Conservation (phyloP, 106 monocot genomes). For the Dendrobium huoshanense region DNA sequence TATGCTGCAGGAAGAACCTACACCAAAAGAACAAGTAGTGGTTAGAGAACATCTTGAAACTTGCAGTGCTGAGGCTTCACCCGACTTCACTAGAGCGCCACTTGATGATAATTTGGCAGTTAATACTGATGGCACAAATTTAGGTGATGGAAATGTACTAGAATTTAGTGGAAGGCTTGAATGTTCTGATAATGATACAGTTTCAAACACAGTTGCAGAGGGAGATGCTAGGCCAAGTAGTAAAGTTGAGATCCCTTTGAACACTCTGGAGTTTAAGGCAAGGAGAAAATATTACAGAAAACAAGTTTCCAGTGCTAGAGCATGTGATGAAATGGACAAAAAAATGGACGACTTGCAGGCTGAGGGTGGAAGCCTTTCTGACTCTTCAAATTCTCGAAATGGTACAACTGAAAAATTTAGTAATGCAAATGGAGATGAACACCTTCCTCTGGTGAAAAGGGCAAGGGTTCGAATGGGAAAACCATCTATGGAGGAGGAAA, state of each 20-base stretch:
- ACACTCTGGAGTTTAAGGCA: constrained; percentile 30
- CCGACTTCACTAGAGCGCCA: constrained; percentile 3
- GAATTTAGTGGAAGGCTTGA: constrained; percentile 23
- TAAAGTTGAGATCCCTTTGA: constrained; percentile 18
- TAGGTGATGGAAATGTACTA: constrained; percentile 4
- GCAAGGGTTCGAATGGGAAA: constrained; percentile 87
- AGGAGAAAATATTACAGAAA: constrained; percentile 42
- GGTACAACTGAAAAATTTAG: constrained; percentile 22
- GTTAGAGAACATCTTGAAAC: neutral
- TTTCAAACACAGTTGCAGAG: neutral
- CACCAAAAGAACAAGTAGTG: constrained; percentile 3
- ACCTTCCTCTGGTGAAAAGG: constrained; percentile 97
- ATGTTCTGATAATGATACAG: constrained; percentile 10
- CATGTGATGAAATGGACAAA: constrained; percentile 17
- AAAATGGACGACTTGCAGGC: constrained; percentile 5
- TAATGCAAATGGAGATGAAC: constrained; percentile 79
- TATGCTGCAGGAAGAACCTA: constrained; percentile 11
- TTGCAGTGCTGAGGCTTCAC: constrained; percentile 4
- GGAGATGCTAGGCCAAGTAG: constrained; percentile 21
- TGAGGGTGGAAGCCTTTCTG: constrained; percentile 14
- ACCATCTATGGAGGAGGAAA: constrained; percentile 31
- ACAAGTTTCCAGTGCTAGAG: constrained; percentile 13
- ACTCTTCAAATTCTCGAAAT: constrained; percentile 21
- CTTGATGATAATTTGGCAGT: constrained; percentile 4
- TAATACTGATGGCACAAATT: constrained; percentile 11